Evolutionary conservation across 768 basidiomycete genomes (phyloP).

Genomic region (Hypholoma sublateritium): DNA sequence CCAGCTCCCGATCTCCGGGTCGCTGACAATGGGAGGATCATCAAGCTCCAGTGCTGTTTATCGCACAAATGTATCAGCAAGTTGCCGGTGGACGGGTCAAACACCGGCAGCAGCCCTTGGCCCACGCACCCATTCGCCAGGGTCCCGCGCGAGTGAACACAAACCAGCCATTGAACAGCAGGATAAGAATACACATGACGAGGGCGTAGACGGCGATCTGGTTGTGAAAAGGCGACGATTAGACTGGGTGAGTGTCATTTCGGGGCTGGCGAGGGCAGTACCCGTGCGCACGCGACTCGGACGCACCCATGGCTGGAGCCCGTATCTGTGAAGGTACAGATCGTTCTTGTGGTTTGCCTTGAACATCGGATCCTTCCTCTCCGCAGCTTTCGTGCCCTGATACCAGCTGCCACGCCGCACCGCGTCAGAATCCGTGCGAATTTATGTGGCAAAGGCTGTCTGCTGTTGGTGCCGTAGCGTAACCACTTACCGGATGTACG

Average conservation of each 20-base stretch:
- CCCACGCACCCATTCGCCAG: slow-evolving; percentile 15
- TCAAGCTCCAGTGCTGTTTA: slow-evolving; percentile 10
- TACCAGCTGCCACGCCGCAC: slow-evolving; percentile 17
- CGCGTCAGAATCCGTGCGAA: slow-evolving; percentile 11
- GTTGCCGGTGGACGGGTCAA: not conserved
- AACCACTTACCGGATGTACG: slow-evolving; percentile 16
- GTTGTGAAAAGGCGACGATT: not conserved
- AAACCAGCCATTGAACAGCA: slow-evolving; percentile 19
- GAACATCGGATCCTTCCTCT: slow-evolving; percentile 13
- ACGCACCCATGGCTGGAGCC: slow-evolving; percentile 13
- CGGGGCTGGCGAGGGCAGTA: not conserved
- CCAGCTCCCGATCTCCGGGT: slow-evolving; percentile 16
- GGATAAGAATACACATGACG: slow-evolving; percentile 15
- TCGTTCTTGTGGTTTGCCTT: slow-evolving; percentile 14
- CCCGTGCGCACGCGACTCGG: not conserved
- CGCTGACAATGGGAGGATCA: slow-evolving; percentile 7
- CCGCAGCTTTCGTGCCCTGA: slow-evolving; percentile 18
- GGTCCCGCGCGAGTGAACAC: slow-evolving; percentile 18
- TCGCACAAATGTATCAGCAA: not conserved
- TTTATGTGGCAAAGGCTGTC: not conserved
- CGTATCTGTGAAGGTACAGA: slow-evolving; percentile 18
- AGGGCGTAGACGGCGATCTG: slow-evolving; percentile 18
- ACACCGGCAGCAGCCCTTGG: not conserved
- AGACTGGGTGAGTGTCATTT: not conserved
- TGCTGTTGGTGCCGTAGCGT: not conserved